Evolutionary conservation across 805 yeast species (phyloP).

Genomic region (Zygosaccharomyces rouxii): DNA sequence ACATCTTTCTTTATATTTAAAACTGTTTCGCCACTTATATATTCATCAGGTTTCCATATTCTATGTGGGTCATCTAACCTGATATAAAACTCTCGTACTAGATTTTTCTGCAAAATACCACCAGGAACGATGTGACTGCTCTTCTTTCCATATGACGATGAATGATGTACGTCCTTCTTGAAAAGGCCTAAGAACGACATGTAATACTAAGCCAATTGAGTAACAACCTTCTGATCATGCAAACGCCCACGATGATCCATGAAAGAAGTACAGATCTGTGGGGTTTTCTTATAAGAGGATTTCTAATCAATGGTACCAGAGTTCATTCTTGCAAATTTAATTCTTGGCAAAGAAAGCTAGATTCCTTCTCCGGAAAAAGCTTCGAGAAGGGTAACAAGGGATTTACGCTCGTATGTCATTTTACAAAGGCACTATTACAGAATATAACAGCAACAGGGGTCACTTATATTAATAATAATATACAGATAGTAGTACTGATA

Average conservation of each 20-base stretch:
- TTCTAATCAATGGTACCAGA: too few relatives aligned
- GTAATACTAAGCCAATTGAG: neutral
- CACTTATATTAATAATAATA: neutral
- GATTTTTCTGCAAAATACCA: conserved; percentile 22
- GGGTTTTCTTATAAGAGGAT: too few relatives aligned
- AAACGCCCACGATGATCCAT: neutral
- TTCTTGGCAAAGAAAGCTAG: conserved; percentile 15
- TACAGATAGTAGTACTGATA: conserved; percentile 8
- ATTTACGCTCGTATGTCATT: neutral
- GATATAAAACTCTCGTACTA: conserved; percentile 63
- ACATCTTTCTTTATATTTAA: conserved; percentile 53
- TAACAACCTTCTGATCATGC: neutral
- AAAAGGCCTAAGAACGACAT: conserved; percentile 15
- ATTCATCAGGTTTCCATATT: conserved; percentile 76
- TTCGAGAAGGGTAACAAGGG: conserved; percentile 3
- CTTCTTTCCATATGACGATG: conserved; percentile 19
- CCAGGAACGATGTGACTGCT: conserved; percentile 24
- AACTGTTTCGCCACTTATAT: conserved; percentile 58
- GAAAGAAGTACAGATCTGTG: neutral
- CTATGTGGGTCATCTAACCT: conserved; percentile 70
- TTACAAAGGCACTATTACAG: neutral
- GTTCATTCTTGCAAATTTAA: conserved; percentile 7
- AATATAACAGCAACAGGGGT: neutral
- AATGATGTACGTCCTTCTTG: conserved; percentile 11
- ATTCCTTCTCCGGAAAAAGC: conserved; percentile 1